Conservation (phyloP, 345 rosid genomes). For the Ceriops zippeliana region DNA sequence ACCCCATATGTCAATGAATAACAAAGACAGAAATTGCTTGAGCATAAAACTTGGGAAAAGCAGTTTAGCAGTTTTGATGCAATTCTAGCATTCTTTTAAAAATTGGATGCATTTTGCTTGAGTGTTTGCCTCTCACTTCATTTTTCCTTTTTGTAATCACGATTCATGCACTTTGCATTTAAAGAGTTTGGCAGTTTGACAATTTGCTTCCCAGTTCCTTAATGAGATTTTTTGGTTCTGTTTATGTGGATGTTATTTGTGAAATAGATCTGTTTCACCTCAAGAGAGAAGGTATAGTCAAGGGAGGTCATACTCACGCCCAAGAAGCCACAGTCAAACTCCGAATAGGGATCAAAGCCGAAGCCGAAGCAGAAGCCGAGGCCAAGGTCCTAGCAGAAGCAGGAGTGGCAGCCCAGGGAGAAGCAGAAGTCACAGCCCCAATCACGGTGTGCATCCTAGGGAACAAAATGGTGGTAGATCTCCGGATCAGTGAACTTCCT, state of each 20-base stretch:
- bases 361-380: conserved; percentile 21
- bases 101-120: no score
- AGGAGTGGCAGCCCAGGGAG: conserved; percentile 20
- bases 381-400: conserved; percentile 16
- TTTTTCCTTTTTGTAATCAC: no score
- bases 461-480: conserved; percentile 53
- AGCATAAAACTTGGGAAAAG: no score
- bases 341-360: conserved; percentile 37
- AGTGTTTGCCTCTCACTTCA: no score
- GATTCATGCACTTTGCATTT: no score
- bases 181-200: not conserved
- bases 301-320: conserved; percentile 39
- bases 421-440: conserved; percentile 33
- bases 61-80: no score
- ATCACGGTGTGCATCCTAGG: conserved; percentile 29
- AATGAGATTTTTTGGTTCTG: not conserved
- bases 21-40: no score
- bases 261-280: conserved; percentile 29
- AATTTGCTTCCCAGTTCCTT: not conserved
- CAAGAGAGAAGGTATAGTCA: conserved; percentile 25
- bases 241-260: conserved; percentile 16
- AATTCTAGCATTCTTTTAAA: no score
- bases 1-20: no score
- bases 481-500: conserved; percentile 53
- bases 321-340: conserved; percentile 66